phyloP scores from a whole-genome alignment of 257 asterid species.

The Solanum ahanhuiri region DNA sequence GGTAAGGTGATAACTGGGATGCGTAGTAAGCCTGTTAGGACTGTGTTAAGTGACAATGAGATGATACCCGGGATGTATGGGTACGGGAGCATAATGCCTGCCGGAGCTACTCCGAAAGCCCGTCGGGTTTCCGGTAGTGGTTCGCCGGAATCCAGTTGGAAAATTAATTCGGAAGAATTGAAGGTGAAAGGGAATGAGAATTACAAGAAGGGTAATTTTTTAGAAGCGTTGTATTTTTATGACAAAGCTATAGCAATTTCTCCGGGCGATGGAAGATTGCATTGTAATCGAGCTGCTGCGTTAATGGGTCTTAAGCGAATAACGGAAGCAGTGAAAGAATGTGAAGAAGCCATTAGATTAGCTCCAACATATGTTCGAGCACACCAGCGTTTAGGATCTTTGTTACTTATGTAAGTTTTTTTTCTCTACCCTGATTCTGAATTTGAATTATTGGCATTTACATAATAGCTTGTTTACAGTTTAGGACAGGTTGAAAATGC shows the following conservation, averaged over 20 bases:
- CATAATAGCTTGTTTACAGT: too few species aligned
- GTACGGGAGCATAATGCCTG: too few species aligned
- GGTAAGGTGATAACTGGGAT: too few species aligned
- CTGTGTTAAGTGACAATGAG: too few species aligned
- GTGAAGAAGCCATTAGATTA: constrained; percentile 61
- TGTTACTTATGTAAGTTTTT: constrained; percentile 35
- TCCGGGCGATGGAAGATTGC: constrained; percentile 41
- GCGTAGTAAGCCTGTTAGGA: too few species aligned
- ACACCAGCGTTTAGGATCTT: constrained; percentile 60
- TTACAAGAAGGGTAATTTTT: constrained; percentile 44
- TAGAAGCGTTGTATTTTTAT: constrained; percentile 46
- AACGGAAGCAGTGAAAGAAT: constrained; percentile 48
- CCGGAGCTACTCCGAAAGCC: too few species aligned
- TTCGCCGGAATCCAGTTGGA: too few species aligned
- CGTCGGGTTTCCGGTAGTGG: too few species aligned
- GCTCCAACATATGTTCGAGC: constrained; percentile 57
- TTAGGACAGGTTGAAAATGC: too few species aligned
- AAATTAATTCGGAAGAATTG: constrained; percentile 43
- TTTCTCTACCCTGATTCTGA: too few species aligned
- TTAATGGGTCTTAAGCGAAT: constrained; percentile 40
- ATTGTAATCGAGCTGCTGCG: constrained; percentile 55
- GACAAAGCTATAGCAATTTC: constrained; percentile 51
- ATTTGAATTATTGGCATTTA: too few species aligned
- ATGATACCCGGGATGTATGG: too few species aligned
- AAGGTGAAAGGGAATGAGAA: constrained; percentile 52